Base-by-base conservation (phyloP, 2,329 filamentous ascomycete species). In the Cordyceps fumosorosea region DNA sequence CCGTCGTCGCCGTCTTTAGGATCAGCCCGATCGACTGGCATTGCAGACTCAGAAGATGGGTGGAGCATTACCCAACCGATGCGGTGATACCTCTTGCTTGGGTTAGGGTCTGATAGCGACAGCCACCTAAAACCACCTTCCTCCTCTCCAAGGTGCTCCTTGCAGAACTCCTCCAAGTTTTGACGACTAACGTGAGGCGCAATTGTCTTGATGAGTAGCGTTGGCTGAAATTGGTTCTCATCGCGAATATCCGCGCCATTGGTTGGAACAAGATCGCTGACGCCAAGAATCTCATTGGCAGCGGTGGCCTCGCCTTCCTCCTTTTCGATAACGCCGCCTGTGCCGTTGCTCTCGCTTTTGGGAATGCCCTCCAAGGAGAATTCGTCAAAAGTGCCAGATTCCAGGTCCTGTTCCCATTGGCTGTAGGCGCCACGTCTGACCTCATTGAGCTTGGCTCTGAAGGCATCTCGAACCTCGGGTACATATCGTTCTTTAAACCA, bases 1-100 rank as follows among this genome's bases (percentile, higher is more conserved):
- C 85, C 84, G 16, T 82, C 81, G 62, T 87, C 83, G 51, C 89
- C 88, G 55, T 91, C 89, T 66, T 89, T 86, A 14, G 84, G 83
- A 67, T 95, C 89, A n/a, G 84, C 81, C 64, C 88, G 83, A 67
- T 96, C 90, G 64, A 87, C 78, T 14, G 86, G 81, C 53, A 83
- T 79, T 6, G 82, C 77, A 24, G 83, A 80, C 62, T 96, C 90
- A 0, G 89, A 81, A 16, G 86, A 86, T 18, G 91, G 89, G 70
- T 98, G 89, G 11, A 99, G 82, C 83, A 98, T 95, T 64, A 99
- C 96, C 93, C 96, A 99, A 24, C 95, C 95, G 74, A 99, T 98
- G 24, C 95, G 89, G 72, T 99, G 95, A 71, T 93, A 99, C 66
- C 96, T 89, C 78, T 99, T 99, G 70, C 91, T 89, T 1, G 95